phyloP scores from a whole-genome alignment of 2,329 filamentous ascomycete genomes.

The Arthrobotrys megalospora region DNA sequence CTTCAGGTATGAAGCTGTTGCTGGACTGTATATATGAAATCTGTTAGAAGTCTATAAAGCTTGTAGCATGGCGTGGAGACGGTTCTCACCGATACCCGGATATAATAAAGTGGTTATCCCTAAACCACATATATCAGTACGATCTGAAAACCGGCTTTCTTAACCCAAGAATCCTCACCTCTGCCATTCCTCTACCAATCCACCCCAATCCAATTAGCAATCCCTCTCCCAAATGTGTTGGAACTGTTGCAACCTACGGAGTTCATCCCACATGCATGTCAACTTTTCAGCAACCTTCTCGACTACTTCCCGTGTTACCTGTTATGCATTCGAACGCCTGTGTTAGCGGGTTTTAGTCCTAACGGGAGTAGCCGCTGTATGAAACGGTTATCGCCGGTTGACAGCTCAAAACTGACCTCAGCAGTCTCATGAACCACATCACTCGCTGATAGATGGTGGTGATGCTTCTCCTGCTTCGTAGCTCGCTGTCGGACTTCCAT shows the following conservation, averaged over 20 bases:
- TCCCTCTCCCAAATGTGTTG: slow-evolving; percentile 14
- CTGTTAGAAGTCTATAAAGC: slow-evolving; percentile 73
- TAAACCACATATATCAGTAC: slow-evolving; percentile 22
- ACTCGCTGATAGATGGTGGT: slow-evolving; percentile 27
- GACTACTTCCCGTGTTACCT: slow-evolving; percentile 45
- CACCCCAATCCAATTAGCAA: slow-evolving; percentile 6
- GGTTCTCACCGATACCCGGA: slow-evolving; percentile 73
- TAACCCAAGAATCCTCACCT: slow-evolving; percentile 16
- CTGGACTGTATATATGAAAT: slow-evolving; percentile 73
- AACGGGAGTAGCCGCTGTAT: background rate
- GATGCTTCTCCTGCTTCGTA: slow-evolving; percentile 24
- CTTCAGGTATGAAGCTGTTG: slow-evolving; percentile 67
- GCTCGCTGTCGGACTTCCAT: slow-evolving; percentile 44
- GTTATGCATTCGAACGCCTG: slow-evolving; percentile 15
- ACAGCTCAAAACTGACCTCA: slow-evolving; percentile 26
- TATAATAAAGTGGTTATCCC: slow-evolving; percentile 79
- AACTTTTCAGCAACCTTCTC: slow-evolving; percentile 61
- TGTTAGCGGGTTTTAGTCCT: slow-evolving; percentile 8
- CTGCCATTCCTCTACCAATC: slow-evolving; percentile 49
- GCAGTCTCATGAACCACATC: slow-evolving; percentile 55
- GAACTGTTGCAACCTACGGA: slow-evolving; percentile 62
- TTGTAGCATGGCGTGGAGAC: slow-evolving; percentile 69
- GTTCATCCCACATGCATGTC: slow-evolving; percentile 64
- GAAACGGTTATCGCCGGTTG: background rate
- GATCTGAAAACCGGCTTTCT: slow-evolving; percentile 66